Evolutionary conservation across 2,329 filamentous ascomycete genomes (phyloP).

Genomic region (Aspergillus sp.): DNA sequence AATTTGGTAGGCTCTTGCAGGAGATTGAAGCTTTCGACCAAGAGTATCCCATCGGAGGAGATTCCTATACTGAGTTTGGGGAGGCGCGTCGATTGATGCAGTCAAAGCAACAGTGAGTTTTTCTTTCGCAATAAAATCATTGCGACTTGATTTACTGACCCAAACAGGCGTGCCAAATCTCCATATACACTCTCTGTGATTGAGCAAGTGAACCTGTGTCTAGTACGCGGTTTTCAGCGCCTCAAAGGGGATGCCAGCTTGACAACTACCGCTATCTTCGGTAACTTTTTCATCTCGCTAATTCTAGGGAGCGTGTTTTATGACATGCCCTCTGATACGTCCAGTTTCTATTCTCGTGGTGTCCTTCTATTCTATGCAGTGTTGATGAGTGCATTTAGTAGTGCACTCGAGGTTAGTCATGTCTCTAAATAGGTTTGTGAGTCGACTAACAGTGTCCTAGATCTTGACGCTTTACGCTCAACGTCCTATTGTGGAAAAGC

Average conservation of each 20-base stretch:
- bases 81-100: slow-evolving; percentile 4
- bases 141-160: background rate
- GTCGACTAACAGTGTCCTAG: background rate
- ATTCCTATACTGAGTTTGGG: slow-evolving; percentile 3
- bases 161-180: slow-evolving; percentile 10
- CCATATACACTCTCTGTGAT: slow-evolving; percentile 14
- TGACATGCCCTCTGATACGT: slow-evolving; percentile 7
- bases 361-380: slow-evolving; percentile 10
- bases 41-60: slow-evolving; percentile 22
- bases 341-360: slow-evolving; percentile 13
- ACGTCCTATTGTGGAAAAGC: slow-evolving; percentile 2
- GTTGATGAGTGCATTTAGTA: slow-evolving; percentile 6
- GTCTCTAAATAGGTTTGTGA: background rate
- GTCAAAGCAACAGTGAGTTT: slow-evolving; percentile 1
- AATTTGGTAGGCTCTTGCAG: slow-evolving; percentile 26
- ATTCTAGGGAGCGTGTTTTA: slow-evolving; percentile 17
- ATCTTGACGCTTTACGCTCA: slow-evolving; percentile 1
- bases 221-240: slow-evolving; percentile 13
- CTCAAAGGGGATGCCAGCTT: slow-evolving; percentile 13
- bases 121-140: background rate
- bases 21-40: slow-evolving; percentile 35
- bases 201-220: slow-evolving; percentile 13
- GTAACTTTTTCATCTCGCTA: slow-evolving; percentile 10
- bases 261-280: slow-evolving; percentile 6
- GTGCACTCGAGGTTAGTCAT: slow-evolving; percentile 11